Evolutionary conservation across 169 alveolate species (phyloP).

Genomic region (Plasmodium blacklocki): DNA sequence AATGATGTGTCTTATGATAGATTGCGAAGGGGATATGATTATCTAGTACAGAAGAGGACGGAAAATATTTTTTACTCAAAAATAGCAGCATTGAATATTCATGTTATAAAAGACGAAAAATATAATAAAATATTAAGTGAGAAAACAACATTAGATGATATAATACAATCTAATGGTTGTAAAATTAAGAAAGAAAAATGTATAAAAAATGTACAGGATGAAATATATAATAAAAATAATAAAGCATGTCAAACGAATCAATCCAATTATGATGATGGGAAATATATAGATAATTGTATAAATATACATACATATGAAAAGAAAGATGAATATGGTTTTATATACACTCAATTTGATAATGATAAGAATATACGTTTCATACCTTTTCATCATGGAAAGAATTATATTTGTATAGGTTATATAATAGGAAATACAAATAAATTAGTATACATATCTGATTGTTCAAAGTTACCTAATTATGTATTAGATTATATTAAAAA

Average conservation of each 20-base stretch:
- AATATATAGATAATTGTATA: constrained; percentile 7
- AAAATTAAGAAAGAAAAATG: not conserved
- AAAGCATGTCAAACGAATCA: not conserved
- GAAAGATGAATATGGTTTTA: constrained; percentile 67
- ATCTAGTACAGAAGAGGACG: constrained; percentile 28
- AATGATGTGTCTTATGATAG: constrained; percentile 60
- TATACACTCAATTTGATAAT: constrained; percentile 42
- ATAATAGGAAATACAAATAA: constrained; percentile 57
- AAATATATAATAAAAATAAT: constrained; percentile 6
- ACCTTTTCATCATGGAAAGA: constrained; percentile 63
- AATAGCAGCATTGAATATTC: constrained; percentile 58
- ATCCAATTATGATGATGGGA: not conserved
- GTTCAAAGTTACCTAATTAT: constrained; percentile 37
- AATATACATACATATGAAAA: constrained; percentile 62
- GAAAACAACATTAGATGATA: not conserved
- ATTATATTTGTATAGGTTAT: constrained; percentile 63
- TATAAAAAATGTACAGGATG: not conserved
- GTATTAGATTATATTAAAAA: constrained; percentile 57
- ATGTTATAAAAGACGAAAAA: constrained; percentile 42
- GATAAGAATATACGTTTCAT: constrained; percentile 57
- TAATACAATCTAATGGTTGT: not conserved
- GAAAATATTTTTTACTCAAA: constrained; percentile 64
- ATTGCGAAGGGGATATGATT: constrained; percentile 42
- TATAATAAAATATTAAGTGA: constrained; percentile 36
- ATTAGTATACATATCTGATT: constrained; percentile 63